Evolutionary conservation across 177 flowering plant species (phyloP), one percentile per base, ranked within the genome.

Genomic region (Vitis hybrid): DNA sequence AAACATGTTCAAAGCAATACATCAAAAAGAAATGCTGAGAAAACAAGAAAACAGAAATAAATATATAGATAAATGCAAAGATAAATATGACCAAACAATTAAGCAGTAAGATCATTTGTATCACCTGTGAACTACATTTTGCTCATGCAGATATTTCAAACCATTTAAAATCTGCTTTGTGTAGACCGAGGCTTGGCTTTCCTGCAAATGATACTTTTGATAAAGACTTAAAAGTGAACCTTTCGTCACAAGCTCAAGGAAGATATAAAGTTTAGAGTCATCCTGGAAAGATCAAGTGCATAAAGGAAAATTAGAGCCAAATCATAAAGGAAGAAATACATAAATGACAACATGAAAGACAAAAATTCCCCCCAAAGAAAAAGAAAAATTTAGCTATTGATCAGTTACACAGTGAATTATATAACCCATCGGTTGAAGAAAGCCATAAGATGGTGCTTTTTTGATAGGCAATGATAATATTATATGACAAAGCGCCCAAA

Each of bases 131-230:
- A 91, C 71, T 39, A 91, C 90, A 64, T 81, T 65, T 50, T 74
- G 80, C 10, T 81, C 91, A 79, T 90, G 97, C 66, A 91, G 91
- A 85, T 91, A 91, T 77, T 83, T 83, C 81, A 91, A 80, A 29
- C 94, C 94, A 65, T 66, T 71, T 58, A 91, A 80, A 62, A 91
- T 91, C 80, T 91, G 97, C 73, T 89, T 82, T 68, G 94, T 90
- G 76, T 91, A 90, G 20, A 81, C 76, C 71, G 87, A 88, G 50
- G 86, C 94, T 69, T 80, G 88, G 49, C 90, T 82, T 72, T 91
- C 94, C 61, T 68, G 69, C 34, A 91, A 81, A 69, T 65, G 58
- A 65, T 87, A 91, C 71, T 56, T 83, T 59, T 78, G 82, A 71
- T 91, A 88, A n/a, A 90, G 82, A 34, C 69, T 83, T 57, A 77